Evolutionary conservation across 2,329 filamentous ascomycete species (phyloP), one percentile per base, ranked within the genome.

Genomic region (Trichophyton mentagrophytes): DNA sequence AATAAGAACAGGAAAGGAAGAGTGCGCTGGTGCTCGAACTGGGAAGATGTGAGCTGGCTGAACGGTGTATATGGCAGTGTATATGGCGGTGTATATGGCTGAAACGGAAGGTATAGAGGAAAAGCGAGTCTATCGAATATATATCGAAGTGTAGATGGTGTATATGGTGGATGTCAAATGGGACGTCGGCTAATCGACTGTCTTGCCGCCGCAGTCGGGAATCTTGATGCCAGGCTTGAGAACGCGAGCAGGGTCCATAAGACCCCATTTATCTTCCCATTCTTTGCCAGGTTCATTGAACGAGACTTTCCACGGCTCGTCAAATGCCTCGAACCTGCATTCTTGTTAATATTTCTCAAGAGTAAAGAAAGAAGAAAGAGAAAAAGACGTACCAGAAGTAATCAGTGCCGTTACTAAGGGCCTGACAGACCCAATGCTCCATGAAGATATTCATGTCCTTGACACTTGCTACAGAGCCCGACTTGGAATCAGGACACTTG

Each of bases 191-290:
- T 51, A 51, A n/a, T 58, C 22, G 13, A 86, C 78, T 7, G 84
- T 88, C 76, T 87, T 84, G 30, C 90, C 90, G 25, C 80, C 86
- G 71, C 92, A 97, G 71, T 91, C 85, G 0, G 92, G 92, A 67
- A 97, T 96, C 71, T 82, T 85, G 68, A 97, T 75, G 1, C 91
- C 91, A 0, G 80, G 69, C 76, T 97, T 97, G 66, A 97, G 76
- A 40, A 91, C 89, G 61, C 92, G 84, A 68, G 90, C 81, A 2
- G 89, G 82, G 67, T 95, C 89, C 84, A 97, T 85, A 13, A 97
- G 76, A 8, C 93, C 92, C 92, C 92, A 96, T 72, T 96, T 88
- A 71, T 95, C 89, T 77, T 97, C 92, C 91, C 91, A 96, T 59
- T 88, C 80, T 76, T 92, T 79, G 46, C 79, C 77, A 1, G 74